Percentiles rank a stretch among this genome's conserved stretches.
phyloP scores from a whole-genome alignment of 495 filamentous ascomycete genomes.

The Penicillium paradoxum region DNA sequence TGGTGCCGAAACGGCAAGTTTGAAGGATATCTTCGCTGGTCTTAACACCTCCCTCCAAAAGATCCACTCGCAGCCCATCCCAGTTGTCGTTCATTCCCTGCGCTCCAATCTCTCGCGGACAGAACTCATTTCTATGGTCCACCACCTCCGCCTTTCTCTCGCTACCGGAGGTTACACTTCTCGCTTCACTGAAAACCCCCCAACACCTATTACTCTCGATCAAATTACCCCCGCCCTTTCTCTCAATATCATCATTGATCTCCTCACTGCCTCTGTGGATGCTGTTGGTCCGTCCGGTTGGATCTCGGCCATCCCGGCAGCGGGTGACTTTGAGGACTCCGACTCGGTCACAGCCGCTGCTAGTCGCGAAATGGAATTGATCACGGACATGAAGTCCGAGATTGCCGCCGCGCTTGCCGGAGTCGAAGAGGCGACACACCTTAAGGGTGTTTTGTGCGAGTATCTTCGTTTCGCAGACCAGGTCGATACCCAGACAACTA shows the following conservation, averaged over 20 bases:
- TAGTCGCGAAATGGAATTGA: conserved; percentile 53
- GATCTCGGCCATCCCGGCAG: conserved; percentile 51
- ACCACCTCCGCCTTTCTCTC: conserved; percentile 66
- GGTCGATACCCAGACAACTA: conserved; percentile 17
- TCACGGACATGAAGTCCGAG: conserved; percentile 65
- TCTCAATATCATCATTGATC: conserved; percentile 52
- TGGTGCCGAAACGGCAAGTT: conserved; percentile 18
- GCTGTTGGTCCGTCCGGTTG: conserved; percentile 79
- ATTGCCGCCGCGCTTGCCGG: conserved; percentile 72
- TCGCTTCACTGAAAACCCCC: conserved; percentile 41
- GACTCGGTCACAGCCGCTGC: conserved; percentile 46
- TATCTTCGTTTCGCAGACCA: conserved; percentile 61
- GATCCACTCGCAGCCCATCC: conserved; percentile 57
- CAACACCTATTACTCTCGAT: conserved; percentile 46
- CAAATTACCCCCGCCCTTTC: conserved; percentile 44
- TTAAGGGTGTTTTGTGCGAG: conserved; percentile 64
- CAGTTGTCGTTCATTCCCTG: conserved; percentile 55
- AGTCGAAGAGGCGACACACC: conserved; percentile 65
- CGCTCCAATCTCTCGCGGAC: conserved; percentile 58
- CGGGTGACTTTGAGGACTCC: conserved; percentile 30
- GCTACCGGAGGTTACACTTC: conserved; percentile 42
- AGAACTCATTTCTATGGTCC: conserved; percentile 67
- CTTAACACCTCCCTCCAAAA: conserved; percentile 52
- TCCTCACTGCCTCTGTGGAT: conserved; percentile 75
- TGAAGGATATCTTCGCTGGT: conserved; percentile 35